Evolutionary conservation across 768 basidiomycete genomes (phyloP).

Genomic region (Boletus insuetus): DNA sequence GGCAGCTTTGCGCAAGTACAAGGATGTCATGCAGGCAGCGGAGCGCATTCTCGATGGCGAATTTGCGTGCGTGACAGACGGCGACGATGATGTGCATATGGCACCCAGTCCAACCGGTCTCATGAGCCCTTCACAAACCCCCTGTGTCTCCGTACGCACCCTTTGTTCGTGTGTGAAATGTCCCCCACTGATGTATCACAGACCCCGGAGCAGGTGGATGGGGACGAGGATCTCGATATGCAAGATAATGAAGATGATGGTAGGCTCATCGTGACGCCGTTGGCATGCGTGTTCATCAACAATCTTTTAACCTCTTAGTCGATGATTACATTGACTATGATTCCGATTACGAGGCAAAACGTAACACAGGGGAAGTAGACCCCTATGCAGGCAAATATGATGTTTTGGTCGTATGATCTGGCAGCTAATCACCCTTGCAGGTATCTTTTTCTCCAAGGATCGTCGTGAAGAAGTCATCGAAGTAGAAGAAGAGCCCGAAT

Average conservation of each 20-base stretch:
- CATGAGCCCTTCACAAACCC: conserved; percentile 30
- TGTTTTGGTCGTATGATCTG: not conserved
- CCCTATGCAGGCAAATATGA: conserved; percentile 74
- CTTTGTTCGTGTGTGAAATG: not conserved
- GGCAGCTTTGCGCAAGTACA: conserved; percentile 76
- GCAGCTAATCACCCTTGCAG: conserved; percentile 36
- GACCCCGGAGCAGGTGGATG: conserved; percentile 60
- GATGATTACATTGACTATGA: conserved; percentile 79
- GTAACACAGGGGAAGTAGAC: conserved; percentile 61
- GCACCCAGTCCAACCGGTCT: conserved; percentile 24
- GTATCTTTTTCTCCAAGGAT: conserved; percentile 94
- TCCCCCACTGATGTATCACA: conserved; percentile 24
- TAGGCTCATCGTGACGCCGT: conserved; percentile 15
- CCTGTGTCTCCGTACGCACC: conserved; percentile 23
- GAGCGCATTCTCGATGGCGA: conserved; percentile 83
- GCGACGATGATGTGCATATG: conserved; percentile 53
- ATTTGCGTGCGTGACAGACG: conserved; percentile 66
- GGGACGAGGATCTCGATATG: conserved; percentile 46
- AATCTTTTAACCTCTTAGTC: conserved; percentile 31
- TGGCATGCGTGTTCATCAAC: conserved; percentile 8
- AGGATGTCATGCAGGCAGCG: conserved; percentile 91
- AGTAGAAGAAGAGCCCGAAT: conserved; percentile 76
- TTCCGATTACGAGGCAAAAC: conserved; percentile 63
- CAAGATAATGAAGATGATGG: conserved; percentile 54
- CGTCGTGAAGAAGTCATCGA: conserved; percentile 90